Evolutionary conservation across 2,329 filamentous ascomycete genomes (phyloP), one percentile per base, ranked within the genome.

Genomic region (Colletotrichum eremochloae): DNA sequence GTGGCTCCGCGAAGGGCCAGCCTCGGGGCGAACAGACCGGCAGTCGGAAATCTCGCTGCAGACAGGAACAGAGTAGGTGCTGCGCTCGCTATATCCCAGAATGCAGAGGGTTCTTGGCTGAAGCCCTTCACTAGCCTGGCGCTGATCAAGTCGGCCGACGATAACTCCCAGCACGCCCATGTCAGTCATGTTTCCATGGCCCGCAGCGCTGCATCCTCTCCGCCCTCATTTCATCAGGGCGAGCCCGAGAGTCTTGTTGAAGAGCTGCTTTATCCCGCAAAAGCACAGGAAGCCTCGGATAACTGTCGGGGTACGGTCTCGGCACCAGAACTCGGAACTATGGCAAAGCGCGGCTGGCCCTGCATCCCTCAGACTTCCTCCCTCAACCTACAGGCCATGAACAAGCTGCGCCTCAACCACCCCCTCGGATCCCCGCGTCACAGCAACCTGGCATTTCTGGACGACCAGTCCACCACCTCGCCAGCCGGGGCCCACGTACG

Each of bases 1-100:
- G 0, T 73, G 74, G 5, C 80, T 88, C 6, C 73, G 79, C 9
- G 71, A 82, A 14, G 77, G 77, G 57, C 79, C 80, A 63, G 76
- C 24, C n/a, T 31, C 44, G 36, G 15, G 38, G 8, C 15, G 8
- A 24, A 18, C 2, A 24, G 29, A 12, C 18, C 53, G 6, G 55
- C 24, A 12, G 64, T 63, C 5, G 42, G 44, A 1, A 67, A 72
- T 36, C 18, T 64, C 63, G 1, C 64, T 18, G 40, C 60, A 38
- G 5, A 15, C 24, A 38, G 48, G 48, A 18, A 42, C 24, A 38
- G 36, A n/a, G 74, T 75, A 44, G 44, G 71, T 55, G 33, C 7
- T 44, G 20, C 38, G 38, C 20, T 18, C 24, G 38, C 46, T 44
- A 4, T 15, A 20, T 20, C n/a, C 9, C 12, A 8, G 24, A 29